Conservation (phyloP, 2,329 filamentous ascomycete genomes). For the Trichoderma semiorbis region DNA sequence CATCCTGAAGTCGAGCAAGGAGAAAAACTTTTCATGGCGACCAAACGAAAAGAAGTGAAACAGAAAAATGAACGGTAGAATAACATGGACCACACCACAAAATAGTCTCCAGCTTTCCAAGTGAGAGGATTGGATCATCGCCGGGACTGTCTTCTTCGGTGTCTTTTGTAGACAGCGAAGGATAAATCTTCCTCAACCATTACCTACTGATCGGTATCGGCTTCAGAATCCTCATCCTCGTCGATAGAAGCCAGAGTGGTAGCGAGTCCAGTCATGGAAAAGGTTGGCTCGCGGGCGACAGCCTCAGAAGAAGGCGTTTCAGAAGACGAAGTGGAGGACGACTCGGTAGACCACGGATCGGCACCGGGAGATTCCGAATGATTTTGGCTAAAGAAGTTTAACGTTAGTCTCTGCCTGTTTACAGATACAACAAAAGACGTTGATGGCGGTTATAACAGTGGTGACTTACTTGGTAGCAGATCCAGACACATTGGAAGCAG, state of each 20-base stretch:
- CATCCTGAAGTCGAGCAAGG: not conserved
- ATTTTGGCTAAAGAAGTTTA: not conserved
- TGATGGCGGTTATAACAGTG: not conserved
- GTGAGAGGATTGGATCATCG: not conserved
- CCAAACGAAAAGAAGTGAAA: not conserved
- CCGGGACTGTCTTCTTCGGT: not conserved
- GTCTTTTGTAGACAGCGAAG: not conserved
- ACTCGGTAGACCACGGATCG: not conserved
- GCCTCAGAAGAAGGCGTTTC: not conserved
- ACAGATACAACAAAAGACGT: not conserved
- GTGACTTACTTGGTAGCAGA: not conserved
- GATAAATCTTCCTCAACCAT: not conserved
- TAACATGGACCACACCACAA: not conserved
- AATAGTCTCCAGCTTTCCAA: not conserved
- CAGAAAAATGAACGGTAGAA: not conserved
- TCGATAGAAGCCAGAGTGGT: not conserved
- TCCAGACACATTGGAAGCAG: not conserved
- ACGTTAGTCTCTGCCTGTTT: not conserved
- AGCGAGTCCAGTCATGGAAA: not conserved
- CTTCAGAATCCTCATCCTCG: not conserved
- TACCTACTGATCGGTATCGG: not conserved
- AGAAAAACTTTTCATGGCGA: not conserved
- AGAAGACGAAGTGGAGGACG: not conserved
- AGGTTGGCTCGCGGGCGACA: not conserved
- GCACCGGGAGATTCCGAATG: not conserved